Evolutionary conservation across 768 basidiomycete species (phyloP).

Genomic region (Termitomyces sp.): DNA sequence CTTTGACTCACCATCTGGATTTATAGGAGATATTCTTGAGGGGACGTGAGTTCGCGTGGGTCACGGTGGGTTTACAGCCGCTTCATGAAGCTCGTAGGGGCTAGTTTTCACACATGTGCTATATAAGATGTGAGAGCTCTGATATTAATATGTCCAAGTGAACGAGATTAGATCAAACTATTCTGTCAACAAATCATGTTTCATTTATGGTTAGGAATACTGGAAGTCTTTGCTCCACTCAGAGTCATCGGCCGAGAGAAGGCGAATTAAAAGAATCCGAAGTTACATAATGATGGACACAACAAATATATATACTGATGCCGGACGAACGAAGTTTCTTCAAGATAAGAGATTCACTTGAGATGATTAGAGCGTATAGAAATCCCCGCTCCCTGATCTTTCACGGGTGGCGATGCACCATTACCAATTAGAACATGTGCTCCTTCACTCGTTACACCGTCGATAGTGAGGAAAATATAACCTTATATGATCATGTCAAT

Average conservation of each 20-base stretch:
- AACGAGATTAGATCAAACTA: not conserved
- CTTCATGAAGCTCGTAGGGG: no score
- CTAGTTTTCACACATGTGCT: not conserved
- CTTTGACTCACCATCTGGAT: not conserved
- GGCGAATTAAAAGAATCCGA: not conserved
- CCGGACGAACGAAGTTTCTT: no score
- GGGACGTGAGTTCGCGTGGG: not conserved
- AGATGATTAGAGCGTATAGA: no score
- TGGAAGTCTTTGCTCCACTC: not conserved
- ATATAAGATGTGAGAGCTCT: not conserved
- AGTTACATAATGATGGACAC: no score
- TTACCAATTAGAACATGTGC: slow-evolving; percentile 34
- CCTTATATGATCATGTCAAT: slow-evolving; percentile 8
- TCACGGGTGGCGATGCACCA: slow-evolving; percentile 33
- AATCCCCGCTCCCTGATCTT: slow-evolving; percentile 25
- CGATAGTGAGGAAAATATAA: slow-evolving; percentile 25
- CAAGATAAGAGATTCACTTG: not conserved
- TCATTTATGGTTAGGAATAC: not conserved
- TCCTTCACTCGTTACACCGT: slow-evolving; percentile 33
- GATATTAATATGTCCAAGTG: not conserved
- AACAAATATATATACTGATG: not conserved
- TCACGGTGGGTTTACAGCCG: not conserved
- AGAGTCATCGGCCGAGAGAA: not conserved
- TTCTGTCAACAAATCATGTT: not conserved
- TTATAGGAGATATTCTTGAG: not conserved